Evolutionary conservation across 306 rosid species (phyloP).

Genomic region (Cicer chorassanicum): DNA sequence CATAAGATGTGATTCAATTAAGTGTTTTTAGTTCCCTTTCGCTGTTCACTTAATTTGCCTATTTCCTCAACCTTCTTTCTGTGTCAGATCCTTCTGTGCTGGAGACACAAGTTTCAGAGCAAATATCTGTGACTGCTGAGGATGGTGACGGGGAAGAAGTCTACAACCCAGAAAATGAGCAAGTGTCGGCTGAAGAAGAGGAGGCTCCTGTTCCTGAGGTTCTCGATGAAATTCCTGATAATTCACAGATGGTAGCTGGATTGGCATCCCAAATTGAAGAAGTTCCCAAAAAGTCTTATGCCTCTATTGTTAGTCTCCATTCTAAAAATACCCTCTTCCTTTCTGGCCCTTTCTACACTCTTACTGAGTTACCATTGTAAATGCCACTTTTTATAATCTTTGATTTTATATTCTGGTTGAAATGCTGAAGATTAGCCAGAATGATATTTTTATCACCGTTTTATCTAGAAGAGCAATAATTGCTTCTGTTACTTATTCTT

Average conservation of each 20-base stretch:
- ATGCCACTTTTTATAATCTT: slow-evolving; percentile 19
- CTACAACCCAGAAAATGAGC: slow-evolving; percentile 52
- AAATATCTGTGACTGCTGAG: slow-evolving; percentile 42
- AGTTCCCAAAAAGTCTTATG: slow-evolving; percentile 79
- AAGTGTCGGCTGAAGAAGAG: slow-evolving; percentile 55
- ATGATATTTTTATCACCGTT: slow-evolving; percentile 4
- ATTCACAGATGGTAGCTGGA: slow-evolving; percentile 54
- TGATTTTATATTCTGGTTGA: slow-evolving; percentile 5
- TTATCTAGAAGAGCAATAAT: slow-evolving; percentile 1
- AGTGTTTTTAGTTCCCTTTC: not conserved
- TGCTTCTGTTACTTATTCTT: not conserved
- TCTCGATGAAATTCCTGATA: slow-evolving; percentile 68
- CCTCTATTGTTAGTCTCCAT: slow-evolving; percentile 71
- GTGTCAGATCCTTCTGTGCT: slow-evolving; percentile 52
- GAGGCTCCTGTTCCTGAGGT: slow-evolving; percentile 62
- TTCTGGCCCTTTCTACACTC: slow-evolving; percentile 13
- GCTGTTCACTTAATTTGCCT: not conserved
- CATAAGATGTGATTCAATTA: slow-evolving; percentile 19
- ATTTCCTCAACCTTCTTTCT: slow-evolving; percentile 19
- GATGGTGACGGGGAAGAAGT: slow-evolving; percentile 54
- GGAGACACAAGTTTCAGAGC: slow-evolving; percentile 53
- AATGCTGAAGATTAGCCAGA: slow-evolving; percentile 14
- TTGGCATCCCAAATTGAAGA: slow-evolving; percentile 62
- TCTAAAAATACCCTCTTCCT: slow-evolving; percentile 7
- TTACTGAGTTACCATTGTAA: slow-evolving; percentile 5